Evolutionary conservation across 2,329 filamentous ascomycete genomes (phyloP), one percentile per base, ranked within the genome.

Genomic region (Zelopaecilomyces penicillatus): DNA sequence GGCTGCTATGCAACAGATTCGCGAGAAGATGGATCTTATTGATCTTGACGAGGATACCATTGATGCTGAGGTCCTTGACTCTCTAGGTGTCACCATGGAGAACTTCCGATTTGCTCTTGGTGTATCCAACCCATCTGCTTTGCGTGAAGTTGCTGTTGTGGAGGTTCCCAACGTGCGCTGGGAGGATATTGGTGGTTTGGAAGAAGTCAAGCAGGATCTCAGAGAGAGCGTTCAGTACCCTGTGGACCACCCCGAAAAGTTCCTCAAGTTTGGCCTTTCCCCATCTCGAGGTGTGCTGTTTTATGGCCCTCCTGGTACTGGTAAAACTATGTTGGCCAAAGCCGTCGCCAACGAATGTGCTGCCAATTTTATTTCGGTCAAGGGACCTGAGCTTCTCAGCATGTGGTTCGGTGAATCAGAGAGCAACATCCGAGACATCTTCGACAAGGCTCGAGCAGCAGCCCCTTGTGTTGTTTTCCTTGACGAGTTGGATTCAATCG

Each of bases 331-430:
- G 75, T 85, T 98, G 74, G 93, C 93, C 65, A 98, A 98, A 80
- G 93, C 93, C 58, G 93, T 98, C 55, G 93, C 93, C 71, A 98
- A 97, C 71, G 93, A 98, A 75, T 97, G 90, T 64, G 86, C 93
- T 50, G 93, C 93, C 78, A 98, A 98, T 76, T 98, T 98, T 74
- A 97, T 98, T 65, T 98, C 93, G 35, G 85, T 98, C 69, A 98
- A 98, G 82, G 93, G 93, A 50, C 94, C 93, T 46, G 93, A 98
- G 68, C 78, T 98, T 60, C 81, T 98, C 59, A 96, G 89, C 68
- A 98, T 98, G 93, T 98, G 93, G 93, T 98, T 98, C 64, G 93
- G 93, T 83, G 93, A 98, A 74, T 98, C 93, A 44, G 94, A 98
- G 74, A 95, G 88, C 81, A 98, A 98, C 73, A 97, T 98, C 54